These are phyloP conservation scores for Colletotrichum simmondsii DNA, from an alignment of 2,329 filamentous ascomycete species.

Conservation along the genomic window DNA sequence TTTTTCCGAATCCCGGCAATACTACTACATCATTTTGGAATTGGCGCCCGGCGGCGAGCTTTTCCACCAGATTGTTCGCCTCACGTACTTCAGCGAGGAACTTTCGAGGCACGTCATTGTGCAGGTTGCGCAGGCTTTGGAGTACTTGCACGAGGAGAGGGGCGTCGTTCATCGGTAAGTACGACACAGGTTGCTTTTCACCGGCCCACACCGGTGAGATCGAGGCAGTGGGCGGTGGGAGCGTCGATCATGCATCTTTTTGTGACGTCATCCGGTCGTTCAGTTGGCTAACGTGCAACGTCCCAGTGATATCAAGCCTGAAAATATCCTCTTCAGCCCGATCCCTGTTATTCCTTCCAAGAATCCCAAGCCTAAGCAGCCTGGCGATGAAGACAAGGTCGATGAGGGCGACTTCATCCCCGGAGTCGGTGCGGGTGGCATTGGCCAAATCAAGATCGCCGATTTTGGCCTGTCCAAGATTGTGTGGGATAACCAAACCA, in stretches of 20 bases:
- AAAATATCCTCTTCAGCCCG: slow-evolving; percentile 94
- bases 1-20: slow-evolving; percentile 92
- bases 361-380: slow-evolving; percentile 80
- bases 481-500: slow-evolving; percentile 97
- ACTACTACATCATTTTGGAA: slow-evolving; percentile 98
- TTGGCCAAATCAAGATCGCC: slow-evolving; percentile 95
- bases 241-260: background rate
- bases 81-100: slow-evolving; percentile 98
- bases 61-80: slow-evolving; percentile 97
- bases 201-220: background rate
- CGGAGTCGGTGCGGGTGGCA: slow-evolving; percentile 87
- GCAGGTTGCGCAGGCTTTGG: slow-evolving; percentile 93
- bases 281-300: background rate
- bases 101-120: slow-evolving; percentile 93
- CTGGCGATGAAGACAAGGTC: slow-evolving; percentile 95
- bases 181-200: background rate
- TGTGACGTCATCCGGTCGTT: slow-evolving; percentile 43
- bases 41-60: slow-evolving; percentile 94
- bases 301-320: slow-evolving; percentile 93
- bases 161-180: slow-evolving; percentile 96
- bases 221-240: background rate
- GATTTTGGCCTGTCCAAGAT: slow-evolving; percentile 98
- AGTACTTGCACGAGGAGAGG: slow-evolving; percentile 93
- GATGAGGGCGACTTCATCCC: slow-evolving; percentile 94
- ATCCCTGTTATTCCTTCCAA: slow-evolving; percentile 84